Base-by-base conservation (phyloP, 2,329 filamentous ascomycete species). In the Cercospora nicotianae region DNA sequence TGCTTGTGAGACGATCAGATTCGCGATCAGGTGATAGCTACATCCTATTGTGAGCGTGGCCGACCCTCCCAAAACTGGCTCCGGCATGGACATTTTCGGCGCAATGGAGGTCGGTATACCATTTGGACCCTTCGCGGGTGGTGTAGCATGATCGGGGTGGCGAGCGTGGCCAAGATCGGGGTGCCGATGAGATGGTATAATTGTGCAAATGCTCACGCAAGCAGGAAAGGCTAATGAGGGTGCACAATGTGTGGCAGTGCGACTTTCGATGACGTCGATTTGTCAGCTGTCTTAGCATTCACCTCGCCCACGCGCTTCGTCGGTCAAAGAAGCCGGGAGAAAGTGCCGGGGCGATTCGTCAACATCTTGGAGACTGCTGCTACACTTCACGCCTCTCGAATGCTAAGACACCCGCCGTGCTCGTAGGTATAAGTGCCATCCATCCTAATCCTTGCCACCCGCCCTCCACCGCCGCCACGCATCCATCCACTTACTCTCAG, bases 361-460 rank as follows among this genome's bases (percentile, higher is more conserved):
- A 48, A 48, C 42, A 48, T 23, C 42, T 48, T 48, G n/a, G 18
- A 23, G 10, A 59, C 60, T 23, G n/a, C 48, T 23, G 28, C 61
- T 26, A 23, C 48, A 31, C 39, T 51, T 33, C 61, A 63, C 30
- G 28, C 28, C 20, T 26, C 31, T 13, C 28, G 58, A 39, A 58
- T 28, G 53, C 23, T 16, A 58, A 31, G 26, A 58, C 53, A 5
- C 10, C 58, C 58, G 31, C n/a, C 58, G 58, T 60, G 31, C 53
- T 58, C 53, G 23, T 30, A 58, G 53, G 53, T 58, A 58, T 58
- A 58, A 31, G 26, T 30, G 51, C 45, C 57, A 53, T 60, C n/a
- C 39, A 61, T 42, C 36, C 57, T 60, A 12, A 58, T 58, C 53
- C 53, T 58, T 58, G 53, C 30, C 53, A n/a, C 53, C 59, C 39